Evolutionary conservation across 2,329 filamentous ascomycete species (phyloP), one percentile per base, ranked within the genome.

Genomic region (Dichotomopilus funicola): DNA sequence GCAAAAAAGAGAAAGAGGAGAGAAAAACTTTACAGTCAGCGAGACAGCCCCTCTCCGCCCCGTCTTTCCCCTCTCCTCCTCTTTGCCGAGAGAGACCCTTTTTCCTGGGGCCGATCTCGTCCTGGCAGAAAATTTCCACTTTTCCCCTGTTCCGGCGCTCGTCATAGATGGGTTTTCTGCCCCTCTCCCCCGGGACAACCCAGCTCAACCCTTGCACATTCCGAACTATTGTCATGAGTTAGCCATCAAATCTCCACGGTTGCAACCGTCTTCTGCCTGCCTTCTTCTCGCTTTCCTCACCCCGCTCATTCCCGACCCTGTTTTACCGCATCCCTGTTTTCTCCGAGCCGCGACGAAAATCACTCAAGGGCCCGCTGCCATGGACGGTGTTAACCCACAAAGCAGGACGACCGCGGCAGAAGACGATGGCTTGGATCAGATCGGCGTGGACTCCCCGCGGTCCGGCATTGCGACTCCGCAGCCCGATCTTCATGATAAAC

Each of bases 391-490:
- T 81, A 76, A 83, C 78, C 70, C 73, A 66, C 70, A 70, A 64
- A 72, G 68, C 71, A 83, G 80, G 74, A 75, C 79, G 70, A 71
- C 71, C 66, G 71, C 78, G 58, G 72, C 78, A 66, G 86, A 88
- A 63, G 87, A 92, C 68, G 87, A 90, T 70, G 79, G 77, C 66
- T 77, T 78, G 70, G 87, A 91, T 71, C 85, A 89, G 65, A 87
- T 90, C 70, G 89, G 89, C 69, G 88, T 87, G 71, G 87, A 89
- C 65, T 91, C 89, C 53, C 94, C 91, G 66, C 88, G 91, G 67
- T 95, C 91, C 65, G 91, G 91, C 68, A 83, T 95, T 71, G 88
- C 90, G 63, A 99, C 94, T 61, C 94, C 94, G 64, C 88, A 91
- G 68, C 94, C 94, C 64, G 92, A 97, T 74, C 86, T 88, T 61